These are phyloP conservation scores for Chimonanthus praecox DNA, from an alignment of 164 flowering plant species.

Conservation along the genomic window DNA sequence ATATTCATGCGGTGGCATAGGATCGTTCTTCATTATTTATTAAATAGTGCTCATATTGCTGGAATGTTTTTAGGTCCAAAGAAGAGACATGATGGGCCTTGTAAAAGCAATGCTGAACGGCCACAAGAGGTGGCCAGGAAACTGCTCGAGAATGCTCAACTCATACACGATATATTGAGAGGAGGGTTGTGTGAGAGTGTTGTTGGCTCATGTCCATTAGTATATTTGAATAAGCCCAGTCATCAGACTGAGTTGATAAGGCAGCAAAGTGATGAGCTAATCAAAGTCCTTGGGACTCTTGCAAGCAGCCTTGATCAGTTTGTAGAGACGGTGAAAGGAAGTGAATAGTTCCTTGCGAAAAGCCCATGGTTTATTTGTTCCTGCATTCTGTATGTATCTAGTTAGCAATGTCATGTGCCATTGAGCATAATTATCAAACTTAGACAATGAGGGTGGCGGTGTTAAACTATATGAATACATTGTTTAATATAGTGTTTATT, in stretches of 20 bases:
- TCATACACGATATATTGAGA: conserved; percentile 17
- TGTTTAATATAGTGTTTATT: no score
- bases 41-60: background rate
- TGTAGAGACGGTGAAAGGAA: conserved; percentile 12
- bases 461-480: no score
- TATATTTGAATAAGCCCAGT: conserved; percentile 12
- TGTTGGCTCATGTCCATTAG: background rate
- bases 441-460: no score
- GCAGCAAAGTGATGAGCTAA: conserved; percentile 49
- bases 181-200: conserved; percentile 14
- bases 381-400: no score
- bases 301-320: conserved; percentile 33
- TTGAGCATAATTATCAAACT: no score
- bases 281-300: conserved; percentile 40
- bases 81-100: conserved; percentile 3
- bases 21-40: no score
- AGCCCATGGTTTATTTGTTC: background rate
- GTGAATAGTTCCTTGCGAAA: background rate
- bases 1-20: no score
- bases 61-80: conserved; percentile 8
- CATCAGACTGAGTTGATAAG: conserved; percentile 26
- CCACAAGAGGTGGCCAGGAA: conserved; percentile 13
- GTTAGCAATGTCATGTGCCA: no score
- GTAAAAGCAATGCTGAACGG: conserved; percentile 2
- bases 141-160: no score